These are phyloP conservation scores for Auriscalpium vulgare DNA, from an alignment of 768 basidiomycete genomes.

Conservation along the genomic window DNA sequence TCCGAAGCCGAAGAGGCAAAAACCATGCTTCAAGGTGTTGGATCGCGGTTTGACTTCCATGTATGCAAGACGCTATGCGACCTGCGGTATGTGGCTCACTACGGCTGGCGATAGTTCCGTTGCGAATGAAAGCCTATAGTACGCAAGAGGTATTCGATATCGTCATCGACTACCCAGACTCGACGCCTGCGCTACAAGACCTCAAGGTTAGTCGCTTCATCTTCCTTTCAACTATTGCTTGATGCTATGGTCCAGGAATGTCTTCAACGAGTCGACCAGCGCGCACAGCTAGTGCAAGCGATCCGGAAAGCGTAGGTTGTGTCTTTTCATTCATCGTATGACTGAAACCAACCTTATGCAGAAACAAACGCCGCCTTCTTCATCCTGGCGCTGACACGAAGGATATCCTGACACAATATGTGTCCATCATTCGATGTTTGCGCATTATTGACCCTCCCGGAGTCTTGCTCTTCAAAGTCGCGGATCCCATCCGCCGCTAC, in stretches of 20 bases:
- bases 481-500: constrained; percentile 86
- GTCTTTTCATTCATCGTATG: neutral
- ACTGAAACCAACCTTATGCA: constrained; percentile 23
- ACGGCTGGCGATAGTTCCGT: too few species aligned
- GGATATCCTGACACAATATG: constrained; percentile 83
- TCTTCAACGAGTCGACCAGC: constrained; percentile 72
- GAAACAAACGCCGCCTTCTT: constrained; percentile 79
- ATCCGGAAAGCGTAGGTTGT: constrained; percentile 69
- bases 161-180: constrained; percentile 90
- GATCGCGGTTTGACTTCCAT: constrained; percentile 84
- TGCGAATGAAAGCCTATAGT: constrained; percentile 24
- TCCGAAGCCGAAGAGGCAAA: constrained; percentile 59
- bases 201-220: constrained; percentile 48
- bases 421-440: constrained; percentile 85
- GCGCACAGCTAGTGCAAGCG: constrained; percentile 64
- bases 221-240: neutral
- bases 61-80: constrained; percentile 88
- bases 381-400: constrained; percentile 96
- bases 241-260: constrained; percentile 47
- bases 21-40: constrained; percentile 65
- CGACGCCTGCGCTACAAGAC: constrained; percentile 76
- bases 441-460: constrained; percentile 89
- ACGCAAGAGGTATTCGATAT: constrained; percentile 91
- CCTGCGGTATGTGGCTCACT: constrained; percentile 48
- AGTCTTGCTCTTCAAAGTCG: constrained; percentile 87